Evolutionary conservation across 1,139 yeast genomes (phyloP).

Genomic region (Saccharomyces pastorianus): DNA sequence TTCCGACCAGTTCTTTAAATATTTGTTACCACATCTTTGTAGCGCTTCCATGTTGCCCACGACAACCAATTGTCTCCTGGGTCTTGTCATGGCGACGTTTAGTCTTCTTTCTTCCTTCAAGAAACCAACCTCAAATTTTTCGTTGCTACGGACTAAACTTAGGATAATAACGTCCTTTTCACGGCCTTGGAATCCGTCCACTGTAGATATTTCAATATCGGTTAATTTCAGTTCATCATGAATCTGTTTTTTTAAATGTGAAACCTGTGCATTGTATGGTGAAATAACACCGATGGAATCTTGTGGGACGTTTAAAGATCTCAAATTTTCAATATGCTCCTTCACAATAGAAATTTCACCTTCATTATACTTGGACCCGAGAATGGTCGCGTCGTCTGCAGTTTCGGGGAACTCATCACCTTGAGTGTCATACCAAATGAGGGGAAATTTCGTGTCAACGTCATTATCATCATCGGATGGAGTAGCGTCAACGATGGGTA

Average conservation of each 20-base stretch:
- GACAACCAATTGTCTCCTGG: slow-evolving; percentile 76
- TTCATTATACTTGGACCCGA: slow-evolving; percentile 49
- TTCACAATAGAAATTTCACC: slow-evolving; percentile 59
- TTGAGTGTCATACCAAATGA: slow-evolving; percentile 86
- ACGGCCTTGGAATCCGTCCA: slow-evolving; percentile 90
- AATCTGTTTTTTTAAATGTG: slow-evolving; percentile 44
- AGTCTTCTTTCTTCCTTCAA: slow-evolving; percentile 61
- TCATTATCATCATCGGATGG: slow-evolving; percentile 22
- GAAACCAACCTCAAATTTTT: slow-evolving; percentile 61
- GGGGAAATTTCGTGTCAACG: slow-evolving; percentile 36
- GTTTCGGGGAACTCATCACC: slow-evolving; percentile 75
- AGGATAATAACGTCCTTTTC: slow-evolving; percentile 80
- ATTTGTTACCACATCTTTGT: slow-evolving; percentile 38
- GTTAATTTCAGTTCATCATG: slow-evolving; percentile 34
- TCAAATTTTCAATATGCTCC: slow-evolving; percentile 46
- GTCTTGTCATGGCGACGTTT: slow-evolving; percentile 89
- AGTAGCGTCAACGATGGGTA: slow-evolving; percentile 40
- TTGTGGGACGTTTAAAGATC: slow-evolving; percentile 41
- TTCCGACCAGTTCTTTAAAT: slow-evolving; percentile 57
- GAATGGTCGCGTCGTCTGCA: slow-evolving; percentile 35
- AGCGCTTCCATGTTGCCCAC: slow-evolving; percentile 76
- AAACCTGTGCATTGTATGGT: slow-evolving; percentile 84
- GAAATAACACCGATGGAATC: slow-evolving; percentile 71
- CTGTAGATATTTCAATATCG: slow-evolving; percentile 66
- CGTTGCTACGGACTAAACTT: slow-evolving; percentile 72